Evolutionary conservation across 2,329 filamentous ascomycete species (phyloP), one percentile per base, ranked within the genome.

Genomic region (Aphanoascus verrucosus): DNA sequence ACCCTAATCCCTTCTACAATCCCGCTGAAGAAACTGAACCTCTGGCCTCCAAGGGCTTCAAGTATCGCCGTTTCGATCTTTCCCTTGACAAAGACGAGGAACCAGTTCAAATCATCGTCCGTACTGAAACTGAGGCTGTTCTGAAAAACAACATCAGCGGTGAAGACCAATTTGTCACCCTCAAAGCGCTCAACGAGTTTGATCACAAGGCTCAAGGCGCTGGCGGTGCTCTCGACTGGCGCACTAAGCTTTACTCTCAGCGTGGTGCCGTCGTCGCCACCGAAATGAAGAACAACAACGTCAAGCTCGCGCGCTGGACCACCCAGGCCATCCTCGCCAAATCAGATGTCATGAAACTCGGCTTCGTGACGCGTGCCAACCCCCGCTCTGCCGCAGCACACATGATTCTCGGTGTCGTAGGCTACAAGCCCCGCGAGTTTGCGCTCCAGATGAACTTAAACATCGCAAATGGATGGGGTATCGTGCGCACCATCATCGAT

Each of bases 241-340:
- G 93, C 69, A 85, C 84, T 62, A 98, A 98, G 81, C 81, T 98
- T 56, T 86, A 87, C 59, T 88, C 84, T 63, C 90, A 96, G 77
- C 86, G 93, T 65, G 93, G 93, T 82, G 93, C 93, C 54, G 91
- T 98, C 42, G 86, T 98, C 23, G 93, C 93, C 17, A 98, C 93
- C 11, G 93, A 98, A 77, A 98, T 98, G 93, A 98, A 98, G 87
- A 98, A 98, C 82, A 98, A 98, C 81, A 89, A 84, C 67, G 94
- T 88, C 85, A 98, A 98, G 79, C 84, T 98, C 58, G 93, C 93
- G 55, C 80, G 93, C 69, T 98, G 93, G 93, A 95, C 93, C 32
- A 88, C 91, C 42, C 93, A 98, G 78, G 88, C 86, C 67, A 96
- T 98, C 66, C 82, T 98, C 55, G 90, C 91, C 69, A 90, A 90